Conservation (phyloP, 768 basidiomycete genomes). For the Boletus rex-veris region DNA sequence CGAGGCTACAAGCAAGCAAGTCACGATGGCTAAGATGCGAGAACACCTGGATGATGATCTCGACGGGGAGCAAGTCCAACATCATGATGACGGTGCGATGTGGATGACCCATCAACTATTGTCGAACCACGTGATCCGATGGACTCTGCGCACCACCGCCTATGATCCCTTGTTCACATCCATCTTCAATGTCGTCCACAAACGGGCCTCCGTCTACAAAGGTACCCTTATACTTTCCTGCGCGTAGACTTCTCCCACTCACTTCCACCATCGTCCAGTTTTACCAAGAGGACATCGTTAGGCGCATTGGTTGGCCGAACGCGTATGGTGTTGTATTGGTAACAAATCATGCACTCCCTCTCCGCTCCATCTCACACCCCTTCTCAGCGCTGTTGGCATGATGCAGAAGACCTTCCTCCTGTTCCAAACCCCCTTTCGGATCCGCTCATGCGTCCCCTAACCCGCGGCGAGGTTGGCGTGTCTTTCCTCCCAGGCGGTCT, state of each 20-base stretch:
- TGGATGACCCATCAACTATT: no score
- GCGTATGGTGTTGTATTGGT: constrained; percentile 67
- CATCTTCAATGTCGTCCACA: constrained; percentile 27
- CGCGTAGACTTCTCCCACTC: background rate
- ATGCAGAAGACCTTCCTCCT: constrained; percentile 66
- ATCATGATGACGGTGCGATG: constrained; percentile 6
- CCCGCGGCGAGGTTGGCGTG: constrained; percentile 80
- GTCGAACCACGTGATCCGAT: constrained; percentile 21
- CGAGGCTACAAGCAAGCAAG: constrained; percentile 28
- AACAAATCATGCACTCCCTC: constrained; percentile 16
- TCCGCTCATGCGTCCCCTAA: constrained; percentile 71
- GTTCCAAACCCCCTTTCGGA: constrained; percentile 46
- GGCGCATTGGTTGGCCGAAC: constrained; percentile 38
- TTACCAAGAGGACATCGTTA: constrained; percentile 67
- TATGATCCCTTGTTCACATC: constrained; percentile 5
- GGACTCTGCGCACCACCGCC: background rate
- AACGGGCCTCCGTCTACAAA: constrained; percentile 30
- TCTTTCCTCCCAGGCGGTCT: constrained; percentile 54
- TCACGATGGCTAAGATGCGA: constrained; percentile 19
- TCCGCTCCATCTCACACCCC: constrained; percentile 5
- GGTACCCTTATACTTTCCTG: constrained; percentile 14
- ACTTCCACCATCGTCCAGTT: constrained; percentile 38
- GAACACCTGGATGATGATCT: constrained; percentile 25
- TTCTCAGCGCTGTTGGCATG: constrained; percentile 83
- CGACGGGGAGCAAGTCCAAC: constrained; percentile 20